Evolutionary conservation across 2,329 filamentous ascomycete genomes (phyloP).

Genomic region (Stachybotrys echinatus): DNA sequence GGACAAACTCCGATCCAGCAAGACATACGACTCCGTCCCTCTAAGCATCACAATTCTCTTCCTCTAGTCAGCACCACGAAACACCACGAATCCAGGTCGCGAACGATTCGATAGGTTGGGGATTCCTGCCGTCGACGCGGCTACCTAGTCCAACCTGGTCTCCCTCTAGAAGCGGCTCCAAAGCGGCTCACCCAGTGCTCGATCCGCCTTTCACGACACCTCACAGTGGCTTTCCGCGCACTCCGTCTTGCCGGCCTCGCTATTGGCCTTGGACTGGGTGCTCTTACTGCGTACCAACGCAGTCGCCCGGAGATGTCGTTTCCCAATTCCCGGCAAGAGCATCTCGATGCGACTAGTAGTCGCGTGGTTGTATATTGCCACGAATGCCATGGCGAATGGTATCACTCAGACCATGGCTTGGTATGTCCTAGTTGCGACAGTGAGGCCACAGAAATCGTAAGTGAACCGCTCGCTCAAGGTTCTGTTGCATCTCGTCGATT

Average conservation of each 20-base stretch:
- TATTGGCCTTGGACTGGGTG: slow-evolving; percentile 54
- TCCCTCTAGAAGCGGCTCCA: too few species aligned
- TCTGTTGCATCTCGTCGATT: background rate
- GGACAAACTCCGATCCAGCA: too few species aligned
- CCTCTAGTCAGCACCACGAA: too few species aligned
- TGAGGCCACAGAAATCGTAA: slow-evolving; percentile 82
- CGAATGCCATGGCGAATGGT: slow-evolving; percentile 76
- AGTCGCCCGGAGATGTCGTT: slow-evolving; percentile 38
- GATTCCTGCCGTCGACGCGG: too few species aligned
- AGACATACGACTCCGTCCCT: too few species aligned
- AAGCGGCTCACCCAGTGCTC: too few species aligned
- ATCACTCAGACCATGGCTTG: slow-evolving; percentile 61
- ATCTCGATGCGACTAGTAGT: slow-evolving; percentile 43
- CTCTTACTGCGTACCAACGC: slow-evolving; percentile 48
- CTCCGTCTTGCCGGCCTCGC: slow-evolving; percentile 49
- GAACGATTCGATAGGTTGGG: too few species aligned
- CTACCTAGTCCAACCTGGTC: too few species aligned
- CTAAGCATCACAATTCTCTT: too few species aligned
- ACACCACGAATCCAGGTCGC: too few species aligned
- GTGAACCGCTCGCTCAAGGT: slow-evolving; percentile 22
- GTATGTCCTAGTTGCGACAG: slow-evolving; percentile 71
- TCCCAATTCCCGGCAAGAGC: slow-evolving; percentile 17
- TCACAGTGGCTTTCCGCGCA: slow-evolving; percentile 52
- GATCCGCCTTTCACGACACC: slow-evolving; percentile 1
- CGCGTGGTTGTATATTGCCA: slow-evolving; percentile 84